Base-by-base conservation (phyloP, 352 stramenopile genomes). In the Globisporangium abappressorium region DNA sequence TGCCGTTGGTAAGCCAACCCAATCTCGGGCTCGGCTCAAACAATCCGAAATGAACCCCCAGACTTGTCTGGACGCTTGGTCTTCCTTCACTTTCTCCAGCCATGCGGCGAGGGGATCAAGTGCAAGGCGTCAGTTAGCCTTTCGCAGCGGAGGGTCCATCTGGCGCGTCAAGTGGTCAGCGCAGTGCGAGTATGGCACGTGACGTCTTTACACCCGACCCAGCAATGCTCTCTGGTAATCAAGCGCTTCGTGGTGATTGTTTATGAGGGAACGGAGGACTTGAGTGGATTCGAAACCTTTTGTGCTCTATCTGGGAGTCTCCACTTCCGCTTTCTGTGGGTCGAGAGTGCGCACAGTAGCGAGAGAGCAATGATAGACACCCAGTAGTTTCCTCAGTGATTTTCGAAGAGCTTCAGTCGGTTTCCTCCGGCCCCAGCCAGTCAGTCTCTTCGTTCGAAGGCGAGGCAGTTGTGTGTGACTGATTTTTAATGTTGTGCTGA, bases 161-260 rank as follows among this genome's bases (percentile, higher is more conserved):
- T 59, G 54, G 54, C 11, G 15, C 12, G 28, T 59, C 54, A 59
- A 59, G 54, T 59, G 54, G 54, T 41, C 54, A 59, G 51, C 18
- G 5, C 51, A 57, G 28, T 26, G 7, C 5, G 14, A 59, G 14
- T 9, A 15, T 49, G 41, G 4, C 41, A 9, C 28, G n/a, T 14
- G 28, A 41, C 28, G 14, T 59, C 14, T 59, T 33, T 59, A 59
- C 28, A 8, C 6, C 28, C 7, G 5, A 6, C 4, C 6, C 14
- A 26, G 15, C 28, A 41, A 15, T 15, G 15, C 41, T 49, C 41
- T 49, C 41, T 49, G 38, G 38, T 15, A 18, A 46, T 46, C 12
- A 46, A 46, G 38, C 38, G 38, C 38, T 46, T 33, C 30, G 30
- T 46, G 14, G 14, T 20, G 38, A 14, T 6, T 46, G 12, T 46